Evolutionary conservation across 768 basidiomycete genomes (phyloP), one percentile per base, ranked within the genome.

Genomic region (Panaeolus cyanescens): DNA sequence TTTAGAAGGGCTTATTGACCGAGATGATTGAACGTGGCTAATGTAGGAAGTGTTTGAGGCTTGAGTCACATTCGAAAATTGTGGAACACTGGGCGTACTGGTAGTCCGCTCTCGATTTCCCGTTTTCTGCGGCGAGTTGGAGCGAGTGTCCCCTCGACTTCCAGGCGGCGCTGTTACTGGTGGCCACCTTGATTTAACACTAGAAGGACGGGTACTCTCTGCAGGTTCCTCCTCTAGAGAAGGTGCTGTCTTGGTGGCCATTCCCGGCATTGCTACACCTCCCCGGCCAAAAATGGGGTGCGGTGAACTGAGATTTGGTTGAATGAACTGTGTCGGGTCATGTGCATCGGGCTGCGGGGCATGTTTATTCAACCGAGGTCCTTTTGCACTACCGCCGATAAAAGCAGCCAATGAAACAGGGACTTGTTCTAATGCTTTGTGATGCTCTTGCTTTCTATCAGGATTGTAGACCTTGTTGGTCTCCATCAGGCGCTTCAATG

Each of bases 271-370:
- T 10, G 90, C 91, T 54, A 92, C 75, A 19, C 89, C 89, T 15
- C 88, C 87, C 59, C 80, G 82, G 17, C 91, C 91, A 70, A 93
- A 93, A 50, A 92, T 71, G 2, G 91, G 92, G 74, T 93, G 92
- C 15, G 89, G 84, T 4, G 80, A 71, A 56, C 79, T 78, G n/a
- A 74, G 75, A 13, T 73, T 77, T 12, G 84, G 85, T 68, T 89
- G 88, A 58, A 87, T 85, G 65, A 90, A 90, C 64, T 85, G 85
- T 0, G 83, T 85, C 1, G 85, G 86, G 66, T 88, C 84, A 67
- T 85, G 78, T 9, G 81, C 80, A 74, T 93, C 85, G 65, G 79
- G 79, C 70, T 93, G 92, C 4, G 91, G 87, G 17, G 87, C 85
- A 66, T 87, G 91, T 60, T 80, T 84, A 64, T 83, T 92, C 40